phyloP scores from a whole-genome alignment of 2,329 filamentous ascomycete species.

The Fusarium sarcochroum region DNA sequence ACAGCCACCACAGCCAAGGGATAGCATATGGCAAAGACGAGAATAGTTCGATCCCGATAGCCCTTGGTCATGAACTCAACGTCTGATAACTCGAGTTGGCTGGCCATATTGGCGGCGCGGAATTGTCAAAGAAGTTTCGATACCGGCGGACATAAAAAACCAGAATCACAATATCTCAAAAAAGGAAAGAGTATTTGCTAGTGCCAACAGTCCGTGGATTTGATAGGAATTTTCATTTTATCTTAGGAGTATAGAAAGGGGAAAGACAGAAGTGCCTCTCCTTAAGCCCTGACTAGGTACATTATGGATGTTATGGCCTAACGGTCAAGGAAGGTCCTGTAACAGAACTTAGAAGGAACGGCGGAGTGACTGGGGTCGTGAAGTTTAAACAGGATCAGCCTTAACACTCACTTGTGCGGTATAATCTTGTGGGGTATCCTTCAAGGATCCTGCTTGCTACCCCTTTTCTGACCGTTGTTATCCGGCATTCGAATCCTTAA shows the following conservation, averaged over 20 bases:
- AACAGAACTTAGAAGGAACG: background rate
- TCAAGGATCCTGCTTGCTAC: background rate
- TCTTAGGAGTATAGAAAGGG: too few species aligned
- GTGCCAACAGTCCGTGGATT: too few species aligned
- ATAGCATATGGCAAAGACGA: constrained; percentile 14
- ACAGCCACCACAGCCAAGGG: background rate
- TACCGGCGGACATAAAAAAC: too few species aligned
- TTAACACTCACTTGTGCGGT: background rate
- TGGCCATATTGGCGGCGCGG: background rate
- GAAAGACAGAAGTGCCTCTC: too few species aligned
- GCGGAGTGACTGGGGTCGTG: background rate
- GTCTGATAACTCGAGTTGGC: constrained; percentile 2
- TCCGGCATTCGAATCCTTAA: background rate
- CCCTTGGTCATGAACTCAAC: constrained; percentile 12
- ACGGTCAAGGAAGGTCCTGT: too few species aligned
- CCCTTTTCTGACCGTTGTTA: background rate
- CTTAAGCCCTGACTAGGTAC: too few species aligned
- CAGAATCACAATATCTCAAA: too few species aligned
- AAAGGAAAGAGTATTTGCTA: too few species aligned
- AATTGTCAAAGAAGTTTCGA: too few species aligned
- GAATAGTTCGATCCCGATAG: constrained; percentile 3
- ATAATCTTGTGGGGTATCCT: background rate
- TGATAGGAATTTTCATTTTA: too few species aligned
- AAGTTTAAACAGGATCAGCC: background rate
- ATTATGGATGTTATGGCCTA: too few species aligned